phyloP scores from a whole-genome alignment of 2,329 filamentous ascomycete species.

The Hymenoscyphus fructigenus region DNA sequence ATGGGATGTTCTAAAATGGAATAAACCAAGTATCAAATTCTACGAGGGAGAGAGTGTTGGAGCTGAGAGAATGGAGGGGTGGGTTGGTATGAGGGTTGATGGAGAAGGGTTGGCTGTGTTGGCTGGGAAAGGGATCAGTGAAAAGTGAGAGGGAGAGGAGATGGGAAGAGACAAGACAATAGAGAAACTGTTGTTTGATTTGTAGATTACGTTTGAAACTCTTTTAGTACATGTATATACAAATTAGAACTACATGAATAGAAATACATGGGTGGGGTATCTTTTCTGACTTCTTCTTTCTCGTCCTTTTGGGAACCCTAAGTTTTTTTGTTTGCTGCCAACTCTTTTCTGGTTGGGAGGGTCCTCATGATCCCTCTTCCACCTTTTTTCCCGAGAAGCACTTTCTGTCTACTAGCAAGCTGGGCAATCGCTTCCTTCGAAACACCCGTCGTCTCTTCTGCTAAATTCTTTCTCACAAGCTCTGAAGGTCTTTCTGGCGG shows the following conservation, averaged over 20 bases:
- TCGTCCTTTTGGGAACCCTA: neutral
- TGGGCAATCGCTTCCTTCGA: neutral
- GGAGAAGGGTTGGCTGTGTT: constrained; percentile 62
- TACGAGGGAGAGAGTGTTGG: constrained; percentile 65
- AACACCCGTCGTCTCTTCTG: neutral
- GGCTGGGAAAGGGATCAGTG: constrained; percentile 35
- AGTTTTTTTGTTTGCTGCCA: neutral
- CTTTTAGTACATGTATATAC: neutral
- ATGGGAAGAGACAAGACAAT: neutral
- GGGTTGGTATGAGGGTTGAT: constrained; percentile 75
- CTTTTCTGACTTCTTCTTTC: neutral
- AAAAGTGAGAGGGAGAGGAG: constrained; percentile 3
- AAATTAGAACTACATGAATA: neutral
- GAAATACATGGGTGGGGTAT: neutral
- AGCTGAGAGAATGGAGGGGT: constrained; percentile 65
- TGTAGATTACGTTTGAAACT: neutral
- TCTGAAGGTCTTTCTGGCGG: neutral
- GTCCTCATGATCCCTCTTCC: constrained; percentile 1
- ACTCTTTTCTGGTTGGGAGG: neutral
- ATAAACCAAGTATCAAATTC: constrained; percentile 84
- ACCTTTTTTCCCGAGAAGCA: neutral
- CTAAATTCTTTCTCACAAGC: neutral
- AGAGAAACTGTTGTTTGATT: too few species aligned
- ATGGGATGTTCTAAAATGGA: constrained; percentile 93
- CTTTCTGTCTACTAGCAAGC: neutral